Conservation (phyloP, 805 yeast species). For the Saccharomycopsis schoenii region DNA sequence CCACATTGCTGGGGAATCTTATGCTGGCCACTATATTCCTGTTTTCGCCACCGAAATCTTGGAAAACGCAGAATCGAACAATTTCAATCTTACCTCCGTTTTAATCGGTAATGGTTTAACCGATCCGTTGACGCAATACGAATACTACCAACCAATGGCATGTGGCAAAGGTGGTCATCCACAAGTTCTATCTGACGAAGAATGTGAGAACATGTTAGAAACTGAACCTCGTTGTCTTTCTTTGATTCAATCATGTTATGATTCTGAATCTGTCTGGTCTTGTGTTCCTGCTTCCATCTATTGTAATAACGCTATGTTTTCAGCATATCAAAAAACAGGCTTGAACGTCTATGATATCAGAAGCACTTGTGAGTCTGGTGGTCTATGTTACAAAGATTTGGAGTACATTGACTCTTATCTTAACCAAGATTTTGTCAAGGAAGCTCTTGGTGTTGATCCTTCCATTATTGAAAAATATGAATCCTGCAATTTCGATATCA, state of each 20-base stretch:
- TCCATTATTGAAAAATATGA: slow-evolving; percentile 50
- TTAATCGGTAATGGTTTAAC: slow-evolving; percentile 91
- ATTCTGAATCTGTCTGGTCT: slow-evolving; percentile 56
- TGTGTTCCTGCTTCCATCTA: slow-evolving; percentile 89
- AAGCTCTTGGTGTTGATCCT: slow-evolving; percentile 76
- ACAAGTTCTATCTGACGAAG: slow-evolving; percentile 58
- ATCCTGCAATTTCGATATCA: slow-evolving; percentile 70
- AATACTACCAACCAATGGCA: slow-evolving; percentile 85
- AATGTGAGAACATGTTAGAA: slow-evolving; percentile 54
- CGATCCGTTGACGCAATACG: slow-evolving; percentile 70
- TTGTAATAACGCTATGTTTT: slow-evolving; percentile 78
- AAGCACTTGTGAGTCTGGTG: slow-evolving; percentile 60
- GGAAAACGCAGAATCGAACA: slow-evolving; percentile 30
- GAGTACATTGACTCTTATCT: slow-evolving; percentile 68
- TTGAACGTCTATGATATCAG: slow-evolving; percentile 88
- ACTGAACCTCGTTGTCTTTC: slow-evolving; percentile 56
- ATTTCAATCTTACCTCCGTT: slow-evolving; percentile 64
- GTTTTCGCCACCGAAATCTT: slow-evolving; percentile 48
- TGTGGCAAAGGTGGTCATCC: slow-evolving; percentile 72
- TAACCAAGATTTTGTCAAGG: slow-evolving; percentile 66
- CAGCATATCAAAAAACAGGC: slow-evolving; percentile 77
- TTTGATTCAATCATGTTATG: slow-evolving; percentile 58
- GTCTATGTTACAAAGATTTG: slow-evolving; percentile 71
- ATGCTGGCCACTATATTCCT: slow-evolving; percentile 79
- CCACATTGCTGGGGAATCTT: slow-evolving; percentile 80